These are phyloP conservation scores for Gastrodia elata DNA, from an alignment of 106 monocot genomes.

Conservation along the genomic window DNA sequence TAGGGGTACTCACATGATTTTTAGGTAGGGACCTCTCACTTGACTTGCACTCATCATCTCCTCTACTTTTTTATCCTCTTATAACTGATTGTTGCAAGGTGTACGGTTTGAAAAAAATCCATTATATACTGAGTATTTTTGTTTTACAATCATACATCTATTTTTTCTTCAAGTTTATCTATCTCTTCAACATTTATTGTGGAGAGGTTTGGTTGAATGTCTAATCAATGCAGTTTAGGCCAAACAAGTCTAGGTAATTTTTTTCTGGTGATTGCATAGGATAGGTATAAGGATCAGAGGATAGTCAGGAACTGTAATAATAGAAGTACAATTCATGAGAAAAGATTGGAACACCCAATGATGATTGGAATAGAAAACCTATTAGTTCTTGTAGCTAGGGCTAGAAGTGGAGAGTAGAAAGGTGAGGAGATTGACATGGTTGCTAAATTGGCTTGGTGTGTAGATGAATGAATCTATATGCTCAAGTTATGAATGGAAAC, in stretches of 20 bases:
- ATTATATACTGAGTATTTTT: not conserved
- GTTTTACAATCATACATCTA: not conserved
- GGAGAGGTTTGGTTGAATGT: not conserved
- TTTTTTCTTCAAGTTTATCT: not conserved
- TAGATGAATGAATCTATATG: not conserved
- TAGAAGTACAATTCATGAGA: not conserved
- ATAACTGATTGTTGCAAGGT: not conserved
- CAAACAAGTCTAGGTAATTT: not conserved
- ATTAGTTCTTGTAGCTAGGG: not conserved
- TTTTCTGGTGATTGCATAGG: not conserved
- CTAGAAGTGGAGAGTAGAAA: not conserved
- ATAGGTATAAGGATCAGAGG: not conserved
- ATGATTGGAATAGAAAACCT: not conserved
- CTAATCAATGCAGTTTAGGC: not conserved
- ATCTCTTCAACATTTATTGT: not conserved
- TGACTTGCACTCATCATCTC: not conserved
- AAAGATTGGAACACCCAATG: not conserved
- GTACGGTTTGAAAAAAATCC: not conserved
- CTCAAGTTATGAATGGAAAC: not conserved
- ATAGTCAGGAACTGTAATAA: not conserved
- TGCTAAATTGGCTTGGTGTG: not conserved
- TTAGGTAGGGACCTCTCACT: not conserved
- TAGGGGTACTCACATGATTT: not conserved
- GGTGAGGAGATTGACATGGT: not conserved
- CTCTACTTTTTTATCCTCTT: not conserved